Evolutionary conservation across 495 filamentous ascomycete species (phyloP).

Genomic region (Parathielavia hyrcaniae): DNA sequence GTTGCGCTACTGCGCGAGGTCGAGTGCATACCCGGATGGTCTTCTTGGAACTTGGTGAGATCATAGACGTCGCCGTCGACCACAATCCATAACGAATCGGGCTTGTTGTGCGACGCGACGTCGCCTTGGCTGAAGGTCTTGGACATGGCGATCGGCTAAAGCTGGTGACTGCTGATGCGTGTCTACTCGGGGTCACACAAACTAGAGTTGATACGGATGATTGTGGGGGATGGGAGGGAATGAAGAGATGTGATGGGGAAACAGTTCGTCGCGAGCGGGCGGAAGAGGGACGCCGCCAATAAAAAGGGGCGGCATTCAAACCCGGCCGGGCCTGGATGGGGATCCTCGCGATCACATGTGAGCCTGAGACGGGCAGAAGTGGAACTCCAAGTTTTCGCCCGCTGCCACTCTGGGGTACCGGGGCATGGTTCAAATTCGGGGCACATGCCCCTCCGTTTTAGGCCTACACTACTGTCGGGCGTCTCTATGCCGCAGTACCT

Average conservation of each 20-base stretch:
- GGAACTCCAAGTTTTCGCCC: background rate
- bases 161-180: conserved; percentile 11
- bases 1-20: background rate
- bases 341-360: conserved; percentile 21
- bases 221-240: background rate
- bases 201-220: background rate
- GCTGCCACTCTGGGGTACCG: background rate
- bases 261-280: background rate
- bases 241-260: conserved; percentile 3
- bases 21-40: conserved; percentile 69
- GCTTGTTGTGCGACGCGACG: conserved; percentile 84
- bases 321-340: background rate
- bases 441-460: conserved; percentile 3
- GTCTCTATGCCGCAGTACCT: no score
- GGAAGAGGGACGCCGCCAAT: conserved; percentile 8
- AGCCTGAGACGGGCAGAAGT: background rate
- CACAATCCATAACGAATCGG: conserved; percentile 78
- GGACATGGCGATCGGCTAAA: conserved; percentile 56
- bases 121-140: conserved; percentile 78
- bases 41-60: conserved; percentile 86
- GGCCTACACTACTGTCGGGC: background rate
- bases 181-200: background rate
- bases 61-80: conserved; percentile 97
- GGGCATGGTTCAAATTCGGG: conserved; percentile 8
- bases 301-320: conserved; percentile 14